Conservation (phyloP, 768 basidiomycete genomes). For the Rhodotorula taiwanensis region DNA sequence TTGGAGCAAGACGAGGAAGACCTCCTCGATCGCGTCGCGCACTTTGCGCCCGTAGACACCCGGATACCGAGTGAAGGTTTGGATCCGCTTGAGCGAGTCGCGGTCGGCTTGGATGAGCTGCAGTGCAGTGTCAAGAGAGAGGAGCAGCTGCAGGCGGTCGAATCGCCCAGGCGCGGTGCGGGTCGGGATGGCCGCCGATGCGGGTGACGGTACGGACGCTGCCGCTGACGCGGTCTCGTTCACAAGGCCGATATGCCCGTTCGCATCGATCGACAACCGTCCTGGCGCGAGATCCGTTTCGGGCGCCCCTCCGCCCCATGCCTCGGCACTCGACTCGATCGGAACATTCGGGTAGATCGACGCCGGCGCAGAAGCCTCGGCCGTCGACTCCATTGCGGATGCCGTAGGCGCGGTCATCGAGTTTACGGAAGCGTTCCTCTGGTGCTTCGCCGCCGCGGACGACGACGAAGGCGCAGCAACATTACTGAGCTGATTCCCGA, state of each 20-base stretch:
- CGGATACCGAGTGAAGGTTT: conserved; percentile 81
- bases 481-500: conserved; percentile 18
- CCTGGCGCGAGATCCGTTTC: too few species aligned
- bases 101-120: conserved; percentile 89
- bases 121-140: conserved; percentile 84
- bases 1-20: conserved; percentile 76
- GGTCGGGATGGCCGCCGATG: not conserved
- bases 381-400: too few species aligned
- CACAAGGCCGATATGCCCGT: not conserved
- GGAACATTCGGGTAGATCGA: too few species aligned
- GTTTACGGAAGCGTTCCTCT: not conserved
- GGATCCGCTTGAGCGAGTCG: conserved; percentile 81
- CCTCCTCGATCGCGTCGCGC: conserved; percentile 85
- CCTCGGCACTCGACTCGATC: conserved; percentile 17
- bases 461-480: not conserved
- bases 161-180: conserved; percentile 9
- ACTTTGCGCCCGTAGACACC: conserved; percentile 81
- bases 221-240: not conserved
- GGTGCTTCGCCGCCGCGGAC: not conserved
- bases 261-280: conserved; percentile 20
- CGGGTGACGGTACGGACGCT: not conserved
- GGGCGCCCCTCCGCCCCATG: conserved; percentile 14
- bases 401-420: too few species aligned
- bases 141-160: conserved; percentile 62
- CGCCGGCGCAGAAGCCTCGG: not conserved